Evolutionary conservation across 1,139 yeast species (phyloP).

Genomic region (Yamadazyma blattariae): DNA sequence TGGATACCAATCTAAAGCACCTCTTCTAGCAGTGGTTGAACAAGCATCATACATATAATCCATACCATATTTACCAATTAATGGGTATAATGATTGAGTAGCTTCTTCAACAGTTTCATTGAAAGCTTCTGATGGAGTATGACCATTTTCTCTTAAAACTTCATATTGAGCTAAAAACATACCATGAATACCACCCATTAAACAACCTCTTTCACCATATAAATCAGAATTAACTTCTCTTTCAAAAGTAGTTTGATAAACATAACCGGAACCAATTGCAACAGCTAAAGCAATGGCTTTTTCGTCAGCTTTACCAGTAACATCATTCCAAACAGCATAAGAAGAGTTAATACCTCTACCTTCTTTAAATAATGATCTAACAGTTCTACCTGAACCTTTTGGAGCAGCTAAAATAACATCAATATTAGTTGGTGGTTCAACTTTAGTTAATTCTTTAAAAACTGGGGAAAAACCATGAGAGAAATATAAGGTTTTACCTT

Average conservation of each 20-base stretch:
- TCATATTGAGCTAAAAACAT: constrained; percentile 99
- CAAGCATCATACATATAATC: constrained; percentile 99
- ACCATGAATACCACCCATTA: constrained; percentile 99
- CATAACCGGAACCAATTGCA: constrained; percentile 99
- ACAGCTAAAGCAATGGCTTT: constrained; percentile 98
- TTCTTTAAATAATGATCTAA: constrained; percentile 98
- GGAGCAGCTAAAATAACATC: constrained; percentile 99
- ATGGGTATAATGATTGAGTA: constrained; percentile 98
- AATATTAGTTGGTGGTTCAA: constrained; percentile 89
- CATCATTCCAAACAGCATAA: constrained; percentile 99
- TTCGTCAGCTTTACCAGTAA: constrained; percentile 98
- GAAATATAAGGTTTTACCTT: constrained; percentile 97
- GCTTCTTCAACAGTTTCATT: constrained; percentile 99
- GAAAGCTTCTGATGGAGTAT: constrained; percentile 99
- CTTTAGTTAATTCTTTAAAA: constrained; percentile 95
- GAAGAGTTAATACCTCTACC: constrained; percentile 99
- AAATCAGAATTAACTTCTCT: constrained; percentile 98
- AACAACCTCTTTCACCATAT: constrained; percentile 99
- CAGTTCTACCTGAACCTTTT: constrained; percentile 99
- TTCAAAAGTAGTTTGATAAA: constrained; percentile 98
- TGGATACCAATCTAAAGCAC: constrained; percentile 99
- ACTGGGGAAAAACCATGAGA: constrained; percentile 99
- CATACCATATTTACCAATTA: constrained; percentile 99
- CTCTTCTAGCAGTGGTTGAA: constrained; percentile 99
- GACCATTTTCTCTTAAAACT: constrained; percentile 99